Evolutionary conservation across 2,329 filamentous ascomycete genomes (phyloP).

Genomic region (Botrytis fabae): DNA sequence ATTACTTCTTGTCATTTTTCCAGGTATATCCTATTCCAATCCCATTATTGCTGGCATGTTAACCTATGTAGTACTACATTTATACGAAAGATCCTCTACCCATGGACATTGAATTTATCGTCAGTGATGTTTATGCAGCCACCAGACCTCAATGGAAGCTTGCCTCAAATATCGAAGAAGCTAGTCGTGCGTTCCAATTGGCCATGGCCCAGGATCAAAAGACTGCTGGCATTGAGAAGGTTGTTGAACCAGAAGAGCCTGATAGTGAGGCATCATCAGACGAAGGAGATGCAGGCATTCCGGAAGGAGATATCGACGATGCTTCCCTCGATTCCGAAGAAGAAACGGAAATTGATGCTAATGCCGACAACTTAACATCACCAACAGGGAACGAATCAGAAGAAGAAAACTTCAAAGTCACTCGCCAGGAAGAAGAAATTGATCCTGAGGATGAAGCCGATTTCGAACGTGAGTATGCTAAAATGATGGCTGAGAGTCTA

Average conservation of each 20-base stretch:
- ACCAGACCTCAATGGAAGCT: constrained; percentile 93
- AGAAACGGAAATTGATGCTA: constrained; percentile 53
- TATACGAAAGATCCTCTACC: constrained; percentile 85
- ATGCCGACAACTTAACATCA: constrained; percentile 52
- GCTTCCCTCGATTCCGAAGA: constrained; percentile 52
- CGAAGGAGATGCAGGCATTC: constrained; percentile 60
- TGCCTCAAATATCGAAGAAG: constrained; percentile 77
- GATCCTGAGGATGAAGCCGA: constrained; percentile 95
- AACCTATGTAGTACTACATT: constrained; percentile 74
- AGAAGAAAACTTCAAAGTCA: constrained; percentile 90
- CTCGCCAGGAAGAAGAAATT: constrained; percentile 82
- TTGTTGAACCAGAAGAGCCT: constrained; percentile 68
- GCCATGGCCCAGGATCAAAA: constrained; percentile 92
- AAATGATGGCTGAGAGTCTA: constrained; percentile 96
- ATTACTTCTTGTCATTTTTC: constrained; percentile 96
- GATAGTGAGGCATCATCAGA: constrained; percentile 72
- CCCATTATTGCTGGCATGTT: constrained; percentile 27
- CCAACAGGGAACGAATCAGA: constrained; percentile 62
- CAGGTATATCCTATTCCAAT: constrained; percentile 54
- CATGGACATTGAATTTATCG: constrained; percentile 96
- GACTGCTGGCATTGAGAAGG: constrained; percentile 68
- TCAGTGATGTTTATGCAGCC: constrained; percentile 86
- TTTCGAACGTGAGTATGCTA: constrained; percentile 96
- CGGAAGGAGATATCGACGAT: constrained; percentile 49
- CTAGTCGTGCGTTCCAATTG: constrained; percentile 77